A percentile compares a stretch with the other conserved stretches of the same genome.
phyloP scores from a whole-genome alignment of 1,139 yeast species.

The Suhomyces anneliseae region DNA sequence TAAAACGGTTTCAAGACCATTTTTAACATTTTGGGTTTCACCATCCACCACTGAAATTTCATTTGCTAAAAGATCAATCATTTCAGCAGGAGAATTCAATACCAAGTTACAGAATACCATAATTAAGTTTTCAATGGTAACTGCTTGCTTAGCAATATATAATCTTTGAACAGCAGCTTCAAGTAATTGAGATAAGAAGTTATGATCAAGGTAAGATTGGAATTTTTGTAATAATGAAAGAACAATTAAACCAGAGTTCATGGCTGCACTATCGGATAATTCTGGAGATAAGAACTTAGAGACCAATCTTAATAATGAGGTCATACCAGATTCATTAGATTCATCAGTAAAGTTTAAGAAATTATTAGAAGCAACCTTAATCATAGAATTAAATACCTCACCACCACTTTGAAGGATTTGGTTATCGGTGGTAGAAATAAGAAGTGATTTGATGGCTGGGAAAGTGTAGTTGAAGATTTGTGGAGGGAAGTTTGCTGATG shows the following conservation, averaged over 20 bases:
- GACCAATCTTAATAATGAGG: slow-evolving; percentile 57
- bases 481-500: slow-evolving; percentile 39
- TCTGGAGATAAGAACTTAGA: slow-evolving; percentile 71
- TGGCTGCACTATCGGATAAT: slow-evolving; percentile 76
- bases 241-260: slow-evolving; percentile 69
- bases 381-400: slow-evolving; percentile 65
- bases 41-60: slow-evolving; percentile 37
- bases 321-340: slow-evolving; percentile 49
- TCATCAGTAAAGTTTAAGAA: slow-evolving; percentile 42
- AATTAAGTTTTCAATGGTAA: slow-evolving; percentile 74
- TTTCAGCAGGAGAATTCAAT: slow-evolving; percentile 57
- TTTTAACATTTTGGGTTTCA: slow-evolving; percentile 16
- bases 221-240: slow-evolving; percentile 65
- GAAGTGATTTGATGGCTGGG: slow-evolving; percentile 51
- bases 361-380: slow-evolving; percentile 50
- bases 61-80: slow-evolving; percentile 56
- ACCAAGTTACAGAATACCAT: slow-evolving; percentile 76
- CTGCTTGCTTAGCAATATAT: slow-evolving; percentile 61
- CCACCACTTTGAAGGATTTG: slow-evolving; percentile 79
- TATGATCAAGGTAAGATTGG: slow-evolving; percentile 46
- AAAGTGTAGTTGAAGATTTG: slow-evolving; percentile 51
- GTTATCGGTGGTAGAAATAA: slow-evolving; percentile 65
- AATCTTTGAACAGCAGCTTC: slow-evolving; percentile 73
- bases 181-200: slow-evolving; percentile 58
- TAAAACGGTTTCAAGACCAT: slow-evolving; percentile 51